Base-by-base conservation (phyloP, 768 basidiomycete species). In the Crepidotus variabilis region DNA sequence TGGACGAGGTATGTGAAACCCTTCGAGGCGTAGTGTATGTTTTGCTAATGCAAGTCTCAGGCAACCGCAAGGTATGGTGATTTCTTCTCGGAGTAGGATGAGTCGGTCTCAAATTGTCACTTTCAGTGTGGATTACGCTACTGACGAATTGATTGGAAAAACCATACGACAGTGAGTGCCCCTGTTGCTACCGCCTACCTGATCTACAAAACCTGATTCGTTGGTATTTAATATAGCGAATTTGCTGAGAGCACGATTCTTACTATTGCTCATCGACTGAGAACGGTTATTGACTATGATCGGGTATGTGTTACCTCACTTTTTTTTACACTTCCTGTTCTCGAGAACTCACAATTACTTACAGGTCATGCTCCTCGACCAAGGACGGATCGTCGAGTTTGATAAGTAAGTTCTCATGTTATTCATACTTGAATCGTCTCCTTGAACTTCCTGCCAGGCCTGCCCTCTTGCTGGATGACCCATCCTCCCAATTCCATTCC, bases 241-340 rank as follows among this genome's bases (percentile, higher is more conserved):
- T 92, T 92, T 57, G 83, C 87, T 2, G 78, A 85, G 9, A 90
- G 87, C 65, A 94, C 90, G 0, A 90, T 91, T 55, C 70, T 92
- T 18, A 92, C 90, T 0, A 90, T 93, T 53, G 90, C 91, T 16
- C 91, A 92, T 72, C 81, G 87, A 16, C 73, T 90, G 52, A 78
- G 86, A 2, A 89, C 88, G 0, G 86, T 90, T 51, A 91, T 93
- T 54, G 90, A 93, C 63, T 93, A 92, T 60, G 86, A 93, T 66
- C 79, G 86, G 60, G 88, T 87, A 71, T 57, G 85, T 33, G 2
- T 21, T 21, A 39, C 36, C 23, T 8, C 14, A 16, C 5, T 33
- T 20, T 23, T 16, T n/a, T n/a, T n/a, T n/a, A n/a, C 2, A 22
- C 9, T 43, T 43, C 35, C 28, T 6, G 43, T 10, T 33, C 39